Percentiles rank a stretch among this genome's conserved stretches.
phyloP scores from a whole-genome alignment of 1,284 basidiomycete genomes.

The Malassezia pachydermatis region DNA sequence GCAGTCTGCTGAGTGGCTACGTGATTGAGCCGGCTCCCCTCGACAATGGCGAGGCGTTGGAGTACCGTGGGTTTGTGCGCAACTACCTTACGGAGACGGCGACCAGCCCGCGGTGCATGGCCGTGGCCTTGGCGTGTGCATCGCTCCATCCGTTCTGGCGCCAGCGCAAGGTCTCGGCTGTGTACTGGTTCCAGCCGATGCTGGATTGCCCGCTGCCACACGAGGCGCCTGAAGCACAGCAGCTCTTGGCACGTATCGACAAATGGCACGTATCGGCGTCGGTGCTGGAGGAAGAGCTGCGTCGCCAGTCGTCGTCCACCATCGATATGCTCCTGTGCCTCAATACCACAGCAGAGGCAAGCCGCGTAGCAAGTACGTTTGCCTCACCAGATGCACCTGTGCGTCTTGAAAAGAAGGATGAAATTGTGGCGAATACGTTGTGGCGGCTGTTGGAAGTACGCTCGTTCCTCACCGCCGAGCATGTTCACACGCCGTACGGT shows the following conservation, averaged over 20 bases:
- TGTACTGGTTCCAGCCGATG: slow-evolving; percentile 38
- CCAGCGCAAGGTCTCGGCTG: slow-evolving; percentile 33
- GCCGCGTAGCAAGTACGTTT: slow-evolving; percentile 33
- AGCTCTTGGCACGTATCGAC: slow-evolving; percentile 73
- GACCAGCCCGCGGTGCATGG: slow-evolving; percentile 78
- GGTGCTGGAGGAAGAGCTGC: slow-evolving; percentile 83
- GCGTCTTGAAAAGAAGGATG: slow-evolving; percentile 86
- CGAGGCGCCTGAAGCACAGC: slow-evolving; percentile 62
- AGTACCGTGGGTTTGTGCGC: slow-evolving; percentile 87
- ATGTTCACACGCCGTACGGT: slow-evolving; percentile 72
- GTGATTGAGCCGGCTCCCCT: slow-evolving; percentile 78
- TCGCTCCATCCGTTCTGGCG: slow-evolving; percentile 43
- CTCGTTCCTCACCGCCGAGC: slow-evolving; percentile 78
- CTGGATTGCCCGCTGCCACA: slow-evolving; percentile 31
- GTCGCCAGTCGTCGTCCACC: slow-evolving; percentile 92
- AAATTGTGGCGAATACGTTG: slow-evolving; percentile 92
- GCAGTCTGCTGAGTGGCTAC: slow-evolving; percentile 74
- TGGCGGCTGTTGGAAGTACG: slow-evolving; percentile 94
- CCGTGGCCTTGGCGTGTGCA: slow-evolving; percentile 52
- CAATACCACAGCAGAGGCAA: slow-evolving; percentile 61
- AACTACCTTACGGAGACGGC: slow-evolving; percentile 84
- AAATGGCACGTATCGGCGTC: slow-evolving; percentile 85
- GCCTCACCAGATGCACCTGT: slow-evolving; percentile 27
- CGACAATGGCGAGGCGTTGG: slow-evolving; percentile 84
- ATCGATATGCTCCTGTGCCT: slow-evolving; percentile 92